Conservation (phyloP, 164 flowering plant species). For the Kalanchoe fedtschenkoi region DNA sequence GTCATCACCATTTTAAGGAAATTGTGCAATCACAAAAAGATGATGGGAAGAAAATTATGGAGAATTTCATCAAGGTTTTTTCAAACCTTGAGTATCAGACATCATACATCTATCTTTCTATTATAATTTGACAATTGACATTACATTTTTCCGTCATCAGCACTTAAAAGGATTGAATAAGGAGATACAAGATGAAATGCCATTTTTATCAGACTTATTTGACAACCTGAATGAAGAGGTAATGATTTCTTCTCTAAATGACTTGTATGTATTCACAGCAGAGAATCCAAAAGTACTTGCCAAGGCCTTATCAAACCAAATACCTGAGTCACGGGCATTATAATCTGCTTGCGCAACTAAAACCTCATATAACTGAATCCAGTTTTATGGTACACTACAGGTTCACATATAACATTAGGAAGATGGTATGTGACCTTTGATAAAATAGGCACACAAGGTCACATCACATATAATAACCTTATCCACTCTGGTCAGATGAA, state of each 20-base stretch:
- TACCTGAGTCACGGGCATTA: too few species aligned
- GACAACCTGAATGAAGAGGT: slow-evolving; percentile 44
- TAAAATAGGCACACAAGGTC: too few species aligned
- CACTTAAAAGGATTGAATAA: slow-evolving; percentile 38
- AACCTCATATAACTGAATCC: too few species aligned
- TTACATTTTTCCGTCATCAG: slow-evolving; percentile 21
- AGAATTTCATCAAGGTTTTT: slow-evolving; percentile 49
- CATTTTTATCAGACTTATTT: slow-evolving; percentile 40
- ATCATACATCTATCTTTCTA: slow-evolving; percentile 3
- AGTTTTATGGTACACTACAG: too few species aligned
- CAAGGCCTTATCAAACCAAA: too few species aligned
- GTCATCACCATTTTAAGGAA: slow-evolving; percentile 73
- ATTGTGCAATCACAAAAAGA: slow-evolving; percentile 37
- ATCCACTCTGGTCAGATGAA: too few species aligned
- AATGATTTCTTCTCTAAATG: slow-evolving; percentile 9
- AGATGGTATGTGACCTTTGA: too few species aligned
- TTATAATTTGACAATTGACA: slow-evolving; percentile 6
- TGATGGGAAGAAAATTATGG: slow-evolving; percentile 46
- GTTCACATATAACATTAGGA: too few species aligned
- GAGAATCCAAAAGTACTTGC: not conserved
- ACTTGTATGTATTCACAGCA: not conserved
- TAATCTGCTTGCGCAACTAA: too few species aligned
- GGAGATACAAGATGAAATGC: slow-evolving; percentile 56
- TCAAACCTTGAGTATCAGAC: not conserved
- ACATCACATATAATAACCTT: too few species aligned